These are phyloP conservation scores for Nakazawaea ishiwadae DNA, from an alignment of 805 yeast species.

Conservation along the genomic window DNA sequence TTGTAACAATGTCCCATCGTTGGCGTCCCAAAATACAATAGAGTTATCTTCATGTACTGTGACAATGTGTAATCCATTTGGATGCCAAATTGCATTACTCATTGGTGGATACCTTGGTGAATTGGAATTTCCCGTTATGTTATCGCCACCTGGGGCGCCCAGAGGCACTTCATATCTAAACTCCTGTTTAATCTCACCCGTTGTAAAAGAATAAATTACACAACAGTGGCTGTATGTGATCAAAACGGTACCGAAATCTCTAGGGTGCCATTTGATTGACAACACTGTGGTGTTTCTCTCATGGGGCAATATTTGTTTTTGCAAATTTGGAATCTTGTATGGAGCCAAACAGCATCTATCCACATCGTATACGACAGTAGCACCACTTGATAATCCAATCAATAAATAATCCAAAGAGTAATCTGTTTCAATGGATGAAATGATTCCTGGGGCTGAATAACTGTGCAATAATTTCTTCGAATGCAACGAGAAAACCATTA, in stretches of 20 bases:
- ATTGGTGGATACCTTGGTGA: conserved; percentile 23
- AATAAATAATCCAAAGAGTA: conserved; percentile 87
- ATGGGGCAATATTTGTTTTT: conserved; percentile 54
- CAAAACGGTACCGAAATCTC: conserved; percentile 77
- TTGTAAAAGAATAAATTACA: conserved; percentile 61
- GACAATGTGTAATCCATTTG: conserved; percentile 82
- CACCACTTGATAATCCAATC: conserved; percentile 76
- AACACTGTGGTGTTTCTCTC: conserved; percentile 50
- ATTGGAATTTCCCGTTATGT: conserved; percentile 20
- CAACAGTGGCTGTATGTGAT: conserved; percentile 70
- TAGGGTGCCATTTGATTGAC: conserved; percentile 75
- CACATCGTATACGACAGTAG: conserved; percentile 67
- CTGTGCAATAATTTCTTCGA: conserved; percentile 56
- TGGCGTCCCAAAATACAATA: conserved; percentile 89
- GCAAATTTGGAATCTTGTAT: conserved; percentile 65
- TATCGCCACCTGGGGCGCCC: conserved; percentile 71
- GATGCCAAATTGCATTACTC: conserved; percentile 73
- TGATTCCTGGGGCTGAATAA: conserved; percentile 56
- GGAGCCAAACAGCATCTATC: conserved; percentile 71
- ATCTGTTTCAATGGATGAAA: conserved; percentile 72
- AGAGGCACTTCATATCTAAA: conserved; percentile 61
- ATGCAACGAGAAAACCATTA: conserved; percentile 68
- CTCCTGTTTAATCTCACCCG: conserved; percentile 49
- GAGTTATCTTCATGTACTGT: conserved; percentile 82
- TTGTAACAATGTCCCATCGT: conserved; percentile 65